Evolutionary conservation across 2,329 filamentous ascomycete genomes (phyloP).

Genomic region (Grosmannia penicillata): DNA sequence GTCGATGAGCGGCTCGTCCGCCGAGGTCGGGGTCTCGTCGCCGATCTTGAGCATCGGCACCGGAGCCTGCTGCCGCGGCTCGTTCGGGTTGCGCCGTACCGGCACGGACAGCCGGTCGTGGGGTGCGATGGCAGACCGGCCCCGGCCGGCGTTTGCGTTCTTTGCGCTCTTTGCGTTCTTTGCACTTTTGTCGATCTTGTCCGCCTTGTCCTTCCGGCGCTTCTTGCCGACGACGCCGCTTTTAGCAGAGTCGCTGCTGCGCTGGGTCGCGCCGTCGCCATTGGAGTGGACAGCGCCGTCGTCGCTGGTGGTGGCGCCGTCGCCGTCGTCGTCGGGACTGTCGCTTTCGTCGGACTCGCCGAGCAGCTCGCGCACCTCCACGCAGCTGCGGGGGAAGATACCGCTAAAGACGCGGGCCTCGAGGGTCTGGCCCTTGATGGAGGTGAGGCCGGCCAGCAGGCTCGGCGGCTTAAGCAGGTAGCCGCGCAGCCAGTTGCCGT

Average conservation of each 20-base stretch:
- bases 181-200: no score
- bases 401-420: slow-evolving; percentile 97
- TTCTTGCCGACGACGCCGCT: slow-evolving; percentile 30
- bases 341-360: slow-evolving; percentile 52
- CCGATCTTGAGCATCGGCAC: slow-evolving; percentile 97
- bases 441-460: slow-evolving; percentile 79
- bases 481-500: slow-evolving; percentile 86
- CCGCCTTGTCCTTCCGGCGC: slow-evolving; percentile 16
- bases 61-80: slow-evolving; percentile 70
- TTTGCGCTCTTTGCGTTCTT: no score
- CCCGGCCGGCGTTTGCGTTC: no score
- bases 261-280: slow-evolving; percentile 18
- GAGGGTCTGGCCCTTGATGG: slow-evolving; percentile 78
- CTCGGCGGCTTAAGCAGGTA: slow-evolving; percentile 93
- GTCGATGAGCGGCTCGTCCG: slow-evolving; percentile 82
- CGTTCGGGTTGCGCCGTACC: slow-evolving; percentile 46
- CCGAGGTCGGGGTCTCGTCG: slow-evolving; percentile 85
- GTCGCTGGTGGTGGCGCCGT: slow-evolving; percentile 16
- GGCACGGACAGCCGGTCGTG: slow-evolving; percentile 29
- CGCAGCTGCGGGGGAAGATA: slow-evolving; percentile 88
- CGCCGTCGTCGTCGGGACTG: slow-evolving; percentile 24
- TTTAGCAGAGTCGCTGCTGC: slow-evolving; percentile 37
- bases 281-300: slow-evolving; percentile 11
- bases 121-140: slow-evolving; percentile 8
- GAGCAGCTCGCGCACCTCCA: slow-evolving; percentile 85